A percentile compares a stretch with the other conserved stretches of the same genome.
These are phyloP conservation scores for Casaregolazyma lundiana DNA, from an alignment of 1,139 yeast genomes.

Conservation along the genomic window DNA sequence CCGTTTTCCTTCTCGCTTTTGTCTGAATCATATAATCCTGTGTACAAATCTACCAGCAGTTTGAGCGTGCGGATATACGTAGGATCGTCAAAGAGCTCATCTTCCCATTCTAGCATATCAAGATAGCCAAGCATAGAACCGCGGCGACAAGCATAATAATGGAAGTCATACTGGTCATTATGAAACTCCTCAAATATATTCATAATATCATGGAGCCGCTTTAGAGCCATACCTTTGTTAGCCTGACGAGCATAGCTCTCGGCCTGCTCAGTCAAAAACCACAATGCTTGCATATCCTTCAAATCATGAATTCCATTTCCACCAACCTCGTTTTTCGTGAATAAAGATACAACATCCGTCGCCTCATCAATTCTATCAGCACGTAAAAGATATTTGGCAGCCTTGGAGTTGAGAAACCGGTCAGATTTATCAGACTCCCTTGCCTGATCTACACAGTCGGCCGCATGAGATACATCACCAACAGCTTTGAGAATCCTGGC, in stretches of 20 bases:
- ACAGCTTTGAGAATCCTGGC: constrained; percentile 76
- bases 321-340: constrained; percentile 76
- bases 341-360: constrained; percentile 64
- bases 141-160: constrained; percentile 82
- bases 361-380: constrained; percentile 79
- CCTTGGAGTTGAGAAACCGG: constrained; percentile 82
- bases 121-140: constrained; percentile 86
- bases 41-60: constrained; percentile 60
- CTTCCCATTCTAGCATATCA: constrained; percentile 77
- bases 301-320: constrained; percentile 82
- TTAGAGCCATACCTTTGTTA: constrained; percentile 65
- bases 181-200: constrained; percentile 66
- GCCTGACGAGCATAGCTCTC: constrained; percentile 61
- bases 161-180: constrained; percentile 92
- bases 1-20: constrained; percentile 13
- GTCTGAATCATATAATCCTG: constrained; percentile 36
- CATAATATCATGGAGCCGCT: constrained; percentile 66
- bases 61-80: constrained; percentile 63
- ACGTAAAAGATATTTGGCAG: constrained; percentile 77
- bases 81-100: constrained; percentile 62
- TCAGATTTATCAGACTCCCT: constrained; percentile 81
- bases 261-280: constrained; percentile 85
- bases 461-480: constrained; percentile 59
- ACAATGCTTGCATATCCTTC: constrained; percentile 85
- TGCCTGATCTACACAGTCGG: constrained; percentile 63